These are phyloP conservation scores for Syncephalastrum monosporum DNA, from an alignment of 371 early-diverging fungal genomes.

Conservation along the genomic window DNA sequence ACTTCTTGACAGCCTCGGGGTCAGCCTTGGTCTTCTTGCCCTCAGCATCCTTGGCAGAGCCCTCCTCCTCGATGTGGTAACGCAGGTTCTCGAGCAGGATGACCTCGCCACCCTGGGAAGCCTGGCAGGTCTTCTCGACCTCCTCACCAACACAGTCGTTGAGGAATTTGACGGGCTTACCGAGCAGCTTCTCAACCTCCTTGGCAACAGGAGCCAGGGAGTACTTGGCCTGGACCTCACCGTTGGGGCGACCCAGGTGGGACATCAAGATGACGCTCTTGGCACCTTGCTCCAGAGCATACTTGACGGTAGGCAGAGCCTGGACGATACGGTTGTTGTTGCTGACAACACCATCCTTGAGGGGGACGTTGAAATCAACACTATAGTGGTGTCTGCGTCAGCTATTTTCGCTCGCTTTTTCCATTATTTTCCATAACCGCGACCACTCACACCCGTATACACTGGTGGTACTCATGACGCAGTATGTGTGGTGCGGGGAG, in stretches of 20 bases:
- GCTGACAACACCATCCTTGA: slow-evolving; percentile 87
- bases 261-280: slow-evolving; percentile 93
- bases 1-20: slow-evolving; percentile 74
- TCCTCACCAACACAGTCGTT: slow-evolving; percentile 91
- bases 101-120: slow-evolving; percentile 79
- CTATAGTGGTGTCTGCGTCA: slow-evolving; percentile 35
- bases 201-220: slow-evolving; percentile 92
- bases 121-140: slow-evolving; percentile 82
- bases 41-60: slow-evolving; percentile 85
- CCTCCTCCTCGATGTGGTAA: slow-evolving; percentile 99
- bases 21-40: slow-evolving; percentile 93
- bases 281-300: slow-evolving; percentile 86
- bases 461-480: too few relatives aligned
- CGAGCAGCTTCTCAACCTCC: slow-evolving; percentile 82
- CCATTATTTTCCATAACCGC: background rate
- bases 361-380: slow-evolving; percentile 99
- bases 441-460: too few relatives aligned
- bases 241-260: slow-evolving; percentile 99
- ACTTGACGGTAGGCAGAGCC: slow-evolving; percentile 94
- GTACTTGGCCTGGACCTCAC: slow-evolving; percentile 83
- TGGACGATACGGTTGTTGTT: slow-evolving; percentile 97
- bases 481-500: too few relatives aligned
- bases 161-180: slow-evolving; percentile 87
- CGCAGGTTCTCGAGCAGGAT: slow-evolving; percentile 98
- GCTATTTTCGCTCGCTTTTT: slow-evolving; percentile 1